Conservation (phyloP, 768 basidiomycete genomes). For the Termitomyces sp. region DNA sequence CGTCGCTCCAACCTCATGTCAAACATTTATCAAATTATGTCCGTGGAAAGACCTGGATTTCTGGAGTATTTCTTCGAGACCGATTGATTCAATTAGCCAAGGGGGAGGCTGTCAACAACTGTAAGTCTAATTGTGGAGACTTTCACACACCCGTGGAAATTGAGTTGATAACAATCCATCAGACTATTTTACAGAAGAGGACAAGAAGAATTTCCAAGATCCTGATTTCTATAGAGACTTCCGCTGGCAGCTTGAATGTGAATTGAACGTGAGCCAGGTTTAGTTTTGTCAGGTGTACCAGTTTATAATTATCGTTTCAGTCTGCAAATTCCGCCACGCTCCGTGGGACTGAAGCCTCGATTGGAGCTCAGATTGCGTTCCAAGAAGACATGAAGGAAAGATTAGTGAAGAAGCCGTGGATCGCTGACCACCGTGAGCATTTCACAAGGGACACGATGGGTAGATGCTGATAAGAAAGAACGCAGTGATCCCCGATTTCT, state of each 20-base stretch:
- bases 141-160: conserved; percentile 1
- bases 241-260: conserved; percentile 43
- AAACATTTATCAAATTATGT: conserved; percentile 51
- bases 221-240: conserved; percentile 45
- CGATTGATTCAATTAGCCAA: conserved; percentile 36
- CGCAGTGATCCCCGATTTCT: conserved; percentile 57
- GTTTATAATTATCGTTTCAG: conserved; percentile 12
- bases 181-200: conserved; percentile 51
- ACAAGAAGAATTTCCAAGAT: conserved; percentile 48
- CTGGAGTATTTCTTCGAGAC: conserved; percentile 40
- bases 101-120: conserved; percentile 39
- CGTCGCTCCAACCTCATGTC: conserved; percentile 53
- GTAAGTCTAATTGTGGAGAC: conserved; percentile 25
- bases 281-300: not conserved
- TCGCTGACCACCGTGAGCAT: conserved; percentile 49
- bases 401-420: conserved; percentile 56
- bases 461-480: not conserved
- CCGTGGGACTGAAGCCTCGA: conserved; percentile 34
- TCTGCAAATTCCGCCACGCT: conserved; percentile 40
- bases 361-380: conserved; percentile 33
- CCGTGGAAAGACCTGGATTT: conserved; percentile 58
- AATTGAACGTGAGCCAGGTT: conserved; percentile 41
- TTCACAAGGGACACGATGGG: not conserved
- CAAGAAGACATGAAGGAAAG: conserved; percentile 44
- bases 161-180: not conserved